A percentile compares a stretch with the other conserved stretches of the same genome.
Evolutionary conservation across 2,329 filamentous ascomycete genomes (phyloP).

Genomic region (Fusarium sp.): DNA sequence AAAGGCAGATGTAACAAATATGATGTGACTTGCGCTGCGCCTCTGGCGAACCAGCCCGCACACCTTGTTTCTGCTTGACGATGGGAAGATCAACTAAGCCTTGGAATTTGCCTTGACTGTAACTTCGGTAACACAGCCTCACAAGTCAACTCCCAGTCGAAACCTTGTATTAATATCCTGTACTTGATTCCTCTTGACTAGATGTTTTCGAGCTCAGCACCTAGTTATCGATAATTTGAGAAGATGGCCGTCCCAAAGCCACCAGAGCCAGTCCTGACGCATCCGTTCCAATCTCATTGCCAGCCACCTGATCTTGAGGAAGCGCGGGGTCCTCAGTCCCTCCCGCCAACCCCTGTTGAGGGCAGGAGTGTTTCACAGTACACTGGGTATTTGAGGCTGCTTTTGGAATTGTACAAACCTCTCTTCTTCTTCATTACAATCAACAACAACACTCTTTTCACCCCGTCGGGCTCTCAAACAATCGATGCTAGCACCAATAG

Average conservation of each 20-base stretch:
- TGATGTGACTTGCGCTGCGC: background rate
- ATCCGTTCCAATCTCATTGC: fast-evolving
- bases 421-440: too few species aligned
- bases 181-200: background rate
- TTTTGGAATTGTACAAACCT: too few species aligned
- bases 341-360: too few species aligned
- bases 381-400: too few species aligned
- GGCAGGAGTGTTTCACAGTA: fast-evolving
- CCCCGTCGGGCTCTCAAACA: background rate
- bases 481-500: background rate
- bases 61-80: background rate
- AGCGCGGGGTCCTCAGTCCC: background rate
- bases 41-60: background rate
- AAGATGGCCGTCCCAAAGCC: background rate
- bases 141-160: background rate
- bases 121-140: background rate
- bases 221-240: fast-evolving
- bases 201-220: background rate
- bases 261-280: background rate
- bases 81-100: background rate
- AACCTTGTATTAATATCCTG: background rate
- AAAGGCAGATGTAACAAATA: background rate
- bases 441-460: too few species aligned
- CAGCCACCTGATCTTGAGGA: background rate
- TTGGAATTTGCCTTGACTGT: background rate